phyloP scores from a whole-genome alignment of 192 early-diverging fungal species.

The Podila clonocystis region DNA sequence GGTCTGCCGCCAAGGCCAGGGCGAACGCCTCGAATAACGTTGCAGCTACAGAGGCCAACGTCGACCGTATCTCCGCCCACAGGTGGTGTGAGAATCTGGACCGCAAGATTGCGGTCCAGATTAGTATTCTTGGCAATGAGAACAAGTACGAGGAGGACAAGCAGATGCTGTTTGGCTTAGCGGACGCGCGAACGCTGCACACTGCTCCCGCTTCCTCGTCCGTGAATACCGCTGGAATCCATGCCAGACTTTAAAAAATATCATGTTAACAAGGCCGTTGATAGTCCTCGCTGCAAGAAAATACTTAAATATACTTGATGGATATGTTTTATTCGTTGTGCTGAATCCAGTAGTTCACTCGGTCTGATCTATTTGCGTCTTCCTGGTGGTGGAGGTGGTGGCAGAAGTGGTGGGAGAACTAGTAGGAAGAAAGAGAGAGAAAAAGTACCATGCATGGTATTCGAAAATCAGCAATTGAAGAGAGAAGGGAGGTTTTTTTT shows the following conservation, averaged over 20 bases:
- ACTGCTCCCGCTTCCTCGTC: neutral
- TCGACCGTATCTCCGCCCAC: constrained; percentile 28
- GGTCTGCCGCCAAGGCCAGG: constrained; percentile 35
- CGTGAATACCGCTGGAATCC: constrained; percentile 11
- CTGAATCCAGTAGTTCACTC: neutral
- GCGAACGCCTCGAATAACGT: neutral
- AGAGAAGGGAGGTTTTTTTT: neutral
- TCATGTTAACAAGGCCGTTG: neutral
- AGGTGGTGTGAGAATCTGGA: constrained; percentile 44
- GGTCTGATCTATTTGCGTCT: constrained; percentile 12
- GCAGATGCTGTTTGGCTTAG: constrained; percentile 47
- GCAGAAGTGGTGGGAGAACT: constrained; percentile 34
- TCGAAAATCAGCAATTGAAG: no score
- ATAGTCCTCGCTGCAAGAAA: neutral
- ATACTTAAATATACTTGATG: no score
- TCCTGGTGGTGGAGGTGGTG: constrained; percentile 48
- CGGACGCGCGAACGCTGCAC: constrained; percentile 19
- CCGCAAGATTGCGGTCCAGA: constrained; percentile 30
- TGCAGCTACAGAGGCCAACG: constrained; percentile 9
- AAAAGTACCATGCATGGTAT: no score
- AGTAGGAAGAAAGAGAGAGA: neutral
- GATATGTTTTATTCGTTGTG: neutral
- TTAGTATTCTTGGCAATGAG: constrained; percentile 16
- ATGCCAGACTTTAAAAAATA: neutral
- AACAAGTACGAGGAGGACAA: constrained; percentile 37